Conservation (phyloP, 257 asterid genomes). For the Osmanthus fragrans region DNA sequence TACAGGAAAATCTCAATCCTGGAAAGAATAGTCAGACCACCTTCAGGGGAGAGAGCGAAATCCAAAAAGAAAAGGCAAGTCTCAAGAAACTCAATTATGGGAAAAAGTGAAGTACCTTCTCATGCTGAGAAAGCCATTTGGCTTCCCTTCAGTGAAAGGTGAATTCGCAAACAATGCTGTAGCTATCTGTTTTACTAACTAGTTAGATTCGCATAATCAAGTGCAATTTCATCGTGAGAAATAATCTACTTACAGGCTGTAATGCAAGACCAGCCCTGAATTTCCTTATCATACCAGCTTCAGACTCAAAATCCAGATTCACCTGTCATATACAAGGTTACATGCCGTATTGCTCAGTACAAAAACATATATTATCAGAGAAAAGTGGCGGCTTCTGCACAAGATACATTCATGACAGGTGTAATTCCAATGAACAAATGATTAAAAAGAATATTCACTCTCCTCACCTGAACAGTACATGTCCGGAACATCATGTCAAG, state of each 20-base stretch:
- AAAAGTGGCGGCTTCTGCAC: slow-evolving; percentile 8
- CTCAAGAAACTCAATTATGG: slow-evolving; percentile 15
- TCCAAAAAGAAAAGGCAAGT: slow-evolving; percentile 11
- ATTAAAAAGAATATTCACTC: not conserved
- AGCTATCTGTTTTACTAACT: slow-evolving; percentile 71
- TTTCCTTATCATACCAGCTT: slow-evolving; percentile 94
- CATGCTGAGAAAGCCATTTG: slow-evolving; percentile 96
- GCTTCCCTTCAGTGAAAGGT: slow-evolving; percentile 95
- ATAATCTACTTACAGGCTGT: slow-evolving; percentile 81
- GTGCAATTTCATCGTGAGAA: slow-evolving; percentile 7
- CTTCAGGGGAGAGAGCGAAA: slow-evolving; percentile 6
- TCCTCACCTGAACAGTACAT: slow-evolving; percentile 90
- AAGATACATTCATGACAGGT: not conserved
- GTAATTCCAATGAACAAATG: not conserved
- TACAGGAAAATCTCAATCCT: slow-evolving; percentile 17
- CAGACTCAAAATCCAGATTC: slow-evolving; percentile 92
- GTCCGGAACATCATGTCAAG: slow-evolving; percentile 98
- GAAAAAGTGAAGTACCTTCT: slow-evolving; percentile 61
- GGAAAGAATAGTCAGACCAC: not conserved
- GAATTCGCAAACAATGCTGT: slow-evolving; percentile 98
- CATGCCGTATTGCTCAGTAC: not conserved
- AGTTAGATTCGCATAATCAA: slow-evolving; percentile 36
- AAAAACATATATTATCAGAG: slow-evolving; percentile 7
- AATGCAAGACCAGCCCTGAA: slow-evolving; percentile 94
- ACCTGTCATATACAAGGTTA: slow-evolving; percentile 54